These are phyloP conservation scores for Jasminum sambac DNA, from an alignment of 257 asterid genomes.

Conservation along the genomic window DNA sequence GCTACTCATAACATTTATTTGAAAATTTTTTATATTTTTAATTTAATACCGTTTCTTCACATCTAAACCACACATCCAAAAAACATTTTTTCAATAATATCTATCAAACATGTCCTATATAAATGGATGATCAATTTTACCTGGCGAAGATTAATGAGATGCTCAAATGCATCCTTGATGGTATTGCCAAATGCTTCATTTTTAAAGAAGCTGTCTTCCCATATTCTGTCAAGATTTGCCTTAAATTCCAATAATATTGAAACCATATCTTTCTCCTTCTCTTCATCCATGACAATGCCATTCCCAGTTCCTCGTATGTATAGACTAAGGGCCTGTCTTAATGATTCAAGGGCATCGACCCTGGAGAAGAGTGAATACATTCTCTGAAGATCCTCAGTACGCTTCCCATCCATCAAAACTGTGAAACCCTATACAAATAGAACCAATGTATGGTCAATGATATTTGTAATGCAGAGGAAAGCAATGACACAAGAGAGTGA, in stretches of 20 bases:
- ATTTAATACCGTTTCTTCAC: too few relatives aligned
- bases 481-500: slow-evolving; percentile 3
- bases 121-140: slow-evolving; percentile 31
- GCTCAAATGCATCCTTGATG: slow-evolving; percentile 93
- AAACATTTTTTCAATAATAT: too few relatives aligned
- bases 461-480: background rate
- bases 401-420: slow-evolving; percentile 85
- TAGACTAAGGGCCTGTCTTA: slow-evolving; percentile 76
- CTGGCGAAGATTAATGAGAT: slow-evolving; percentile 95
- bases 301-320: slow-evolving; percentile 91
- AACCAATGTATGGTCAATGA: slow-evolving; percentile 11
- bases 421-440: slow-evolving; percentile 67
- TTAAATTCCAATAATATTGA: slow-evolving; percentile 83
- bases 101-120: background rate
- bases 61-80: too few relatives aligned
- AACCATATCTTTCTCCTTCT: slow-evolving; percentile 97
- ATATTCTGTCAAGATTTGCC: slow-evolving; percentile 79
- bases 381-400: slow-evolving; percentile 86
- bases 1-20: too few relatives aligned
- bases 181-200: slow-evolving; percentile 90
- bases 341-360: slow-evolving; percentile 81
- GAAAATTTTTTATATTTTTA: too few relatives aligned
- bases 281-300: slow-evolving; percentile 88
- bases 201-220: slow-evolving; percentile 89
- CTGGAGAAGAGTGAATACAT: slow-evolving; percentile 72